A percentile compares a stretch with the other conserved stretches of the same genome.
These are phyloP conservation scores for Globisporangium middletonii DNA, from an alignment of 352 stramenopile species.

Conservation along the genomic window DNA sequence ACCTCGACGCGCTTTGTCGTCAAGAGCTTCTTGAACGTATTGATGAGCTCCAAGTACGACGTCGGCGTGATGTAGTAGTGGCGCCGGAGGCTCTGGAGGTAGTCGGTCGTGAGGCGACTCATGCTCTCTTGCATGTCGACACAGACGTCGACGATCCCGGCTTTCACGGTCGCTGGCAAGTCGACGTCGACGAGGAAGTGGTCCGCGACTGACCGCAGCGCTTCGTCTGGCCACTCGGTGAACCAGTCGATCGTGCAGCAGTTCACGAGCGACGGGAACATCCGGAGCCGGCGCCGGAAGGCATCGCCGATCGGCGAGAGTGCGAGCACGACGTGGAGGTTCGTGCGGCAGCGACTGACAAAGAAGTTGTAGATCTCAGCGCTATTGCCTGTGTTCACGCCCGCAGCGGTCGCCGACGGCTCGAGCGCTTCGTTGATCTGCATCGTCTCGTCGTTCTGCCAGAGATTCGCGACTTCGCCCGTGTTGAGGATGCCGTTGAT, in stretches of 20 bases:
- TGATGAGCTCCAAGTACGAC: slow-evolving; percentile 93
- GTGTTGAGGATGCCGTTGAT: slow-evolving; percentile 93
- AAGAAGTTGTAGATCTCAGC: slow-evolving; percentile 90
- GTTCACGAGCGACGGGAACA: slow-evolving; percentile 96
- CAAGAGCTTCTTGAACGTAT: slow-evolving; percentile 93
- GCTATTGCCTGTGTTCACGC: slow-evolving; percentile 67
- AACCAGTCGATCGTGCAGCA: slow-evolving; percentile 98
- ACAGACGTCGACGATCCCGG: slow-evolving; percentile 91
- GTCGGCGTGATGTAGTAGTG: slow-evolving; percentile 97
- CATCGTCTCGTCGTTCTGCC: slow-evolving; percentile 86
- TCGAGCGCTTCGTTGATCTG: slow-evolving; percentile 77
- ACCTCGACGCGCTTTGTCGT: slow-evolving; percentile 89
- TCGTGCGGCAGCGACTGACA: slow-evolving; percentile 84
- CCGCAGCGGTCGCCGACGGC: slow-evolving; percentile 40
- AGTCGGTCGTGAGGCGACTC: slow-evolving; percentile 72
- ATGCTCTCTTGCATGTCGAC: slow-evolving; percentile 94
- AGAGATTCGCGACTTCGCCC: slow-evolving; percentile 91
- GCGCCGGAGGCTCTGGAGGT: slow-evolving; percentile 79
- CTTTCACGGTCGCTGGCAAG: slow-evolving; percentile 65
- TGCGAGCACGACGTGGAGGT: slow-evolving; percentile 92
- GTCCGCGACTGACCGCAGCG: slow-evolving; percentile 88
- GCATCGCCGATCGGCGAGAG: slow-evolving; percentile 92
- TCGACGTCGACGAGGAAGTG: slow-evolving; percentile 90
- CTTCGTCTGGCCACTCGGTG: slow-evolving; percentile 93
- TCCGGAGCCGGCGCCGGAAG: slow-evolving; percentile 90